These are phyloP conservation scores for Sanghuangporus baumii DNA, from an alignment of 1,284 basidiomycete genomes.

Conservation along the genomic window DNA sequence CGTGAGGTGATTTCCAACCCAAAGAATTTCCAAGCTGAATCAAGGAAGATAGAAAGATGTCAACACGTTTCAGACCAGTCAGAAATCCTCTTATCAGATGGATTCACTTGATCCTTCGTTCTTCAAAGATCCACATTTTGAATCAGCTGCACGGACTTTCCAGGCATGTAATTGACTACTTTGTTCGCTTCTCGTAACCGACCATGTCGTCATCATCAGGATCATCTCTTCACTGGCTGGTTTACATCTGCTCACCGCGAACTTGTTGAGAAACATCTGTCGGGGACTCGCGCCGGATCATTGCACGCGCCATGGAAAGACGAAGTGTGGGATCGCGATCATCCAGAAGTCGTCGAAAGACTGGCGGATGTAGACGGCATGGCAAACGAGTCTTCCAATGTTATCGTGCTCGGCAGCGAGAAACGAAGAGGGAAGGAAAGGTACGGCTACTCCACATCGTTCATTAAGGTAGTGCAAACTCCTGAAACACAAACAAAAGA, in stretches of 20 bases:
- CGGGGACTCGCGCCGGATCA: slow-evolving; percentile 37
- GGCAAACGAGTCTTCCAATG: neutral
- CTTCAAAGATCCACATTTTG: slow-evolving; percentile 49
- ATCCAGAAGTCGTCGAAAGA: slow-evolving; percentile 23
- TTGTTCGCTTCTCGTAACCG: neutral
- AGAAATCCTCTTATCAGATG: neutral
- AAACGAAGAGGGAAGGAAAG: slow-evolving; percentile 8
- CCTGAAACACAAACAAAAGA: neutral
- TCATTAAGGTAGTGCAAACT: neutral
- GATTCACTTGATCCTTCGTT: slow-evolving; percentile 28
- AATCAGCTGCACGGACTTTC: slow-evolving; percentile 49
- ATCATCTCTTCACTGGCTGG: slow-evolving; percentile 52
- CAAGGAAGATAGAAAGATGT: slow-evolving; percentile 20
- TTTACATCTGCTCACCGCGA: slow-evolving; percentile 38
- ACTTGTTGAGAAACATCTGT: slow-evolving; percentile 37
- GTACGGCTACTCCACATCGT: neutral
- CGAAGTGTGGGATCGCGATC: slow-evolving; percentile 48
- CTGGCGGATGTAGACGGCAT: slow-evolving; percentile 3
- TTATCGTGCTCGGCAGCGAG: slow-evolving; percentile 24
- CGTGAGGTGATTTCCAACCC: neutral
- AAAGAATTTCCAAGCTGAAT: slow-evolving; percentile 23
- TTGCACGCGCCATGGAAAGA: slow-evolving; percentile 57
- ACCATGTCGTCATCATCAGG: slow-evolving; percentile 21
- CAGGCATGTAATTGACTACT: slow-evolving; percentile 27
- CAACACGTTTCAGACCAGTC: slow-evolving; percentile 5